These are phyloP conservation scores for Rhytidiadelphus loreus DNA, from an alignment of 225 moss, liverwort and hornwort species.

Conservation along the genomic window DNA sequence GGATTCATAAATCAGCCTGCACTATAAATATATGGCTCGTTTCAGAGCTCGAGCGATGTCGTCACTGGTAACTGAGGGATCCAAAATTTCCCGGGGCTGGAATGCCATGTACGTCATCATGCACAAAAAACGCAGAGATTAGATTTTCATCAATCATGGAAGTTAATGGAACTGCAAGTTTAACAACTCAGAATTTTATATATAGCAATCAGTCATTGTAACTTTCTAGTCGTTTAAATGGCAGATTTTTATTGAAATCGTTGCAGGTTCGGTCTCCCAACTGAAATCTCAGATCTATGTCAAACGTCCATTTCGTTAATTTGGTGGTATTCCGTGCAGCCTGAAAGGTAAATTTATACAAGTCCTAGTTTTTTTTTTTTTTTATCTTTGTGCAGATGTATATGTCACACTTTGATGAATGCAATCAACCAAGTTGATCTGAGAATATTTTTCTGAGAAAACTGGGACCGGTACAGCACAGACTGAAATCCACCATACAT, in stretches of 20 bases:
- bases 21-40: background rate
- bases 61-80: background rate
- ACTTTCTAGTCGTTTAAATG: background rate
- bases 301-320: background rate
- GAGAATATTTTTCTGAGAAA: background rate
- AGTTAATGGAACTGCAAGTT: background rate
- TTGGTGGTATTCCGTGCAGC: background rate
- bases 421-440: background rate
- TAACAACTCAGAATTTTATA: background rate
- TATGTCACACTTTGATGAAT: background rate
- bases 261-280: background rate
- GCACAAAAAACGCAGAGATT: background rate
- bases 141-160: background rate
- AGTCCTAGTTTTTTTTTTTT: too few species aligned
- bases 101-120: background rate
- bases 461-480: background rate
- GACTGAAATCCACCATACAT: background rate
- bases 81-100: background rate
- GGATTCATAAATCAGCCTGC: background rate
- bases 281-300: background rate
- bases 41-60: background rate
- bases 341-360: background rate
- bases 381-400: background rate
- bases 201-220: background rate
- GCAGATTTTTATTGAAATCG: background rate